Base-by-base conservation (phyloP, 768 basidiomycete species). In the Tremella yokohamensis region DNA sequence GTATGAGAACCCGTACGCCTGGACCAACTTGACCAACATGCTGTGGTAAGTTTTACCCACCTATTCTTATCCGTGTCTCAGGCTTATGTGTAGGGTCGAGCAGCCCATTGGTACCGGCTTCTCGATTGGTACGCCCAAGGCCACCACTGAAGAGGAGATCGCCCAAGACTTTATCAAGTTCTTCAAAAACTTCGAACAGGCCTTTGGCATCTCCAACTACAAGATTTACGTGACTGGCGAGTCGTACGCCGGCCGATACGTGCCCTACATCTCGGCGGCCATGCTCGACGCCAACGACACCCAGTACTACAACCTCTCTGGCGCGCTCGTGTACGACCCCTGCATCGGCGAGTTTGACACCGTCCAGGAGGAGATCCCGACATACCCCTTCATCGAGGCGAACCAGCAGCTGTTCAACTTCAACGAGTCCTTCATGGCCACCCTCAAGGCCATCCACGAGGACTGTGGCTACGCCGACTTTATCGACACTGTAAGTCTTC, bases 151-250 rank as follows among this genome's bases (percentile, higher is more conserved):
- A 42, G 53, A 54, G 18, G 53, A 54, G 39, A 54, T 54, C 13
- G 53, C 53, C 38, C 39, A 54, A 25, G 53, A 54, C 24, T 54
- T 54, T 19, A 40, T 54, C 29, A 40, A 44, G 53, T 54, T n/a
- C 18, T 54, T 54, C 39, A 40, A 54, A 18, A 54, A 54, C 39
- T 54, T 54, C 53, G 16, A 54, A 22, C 3, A 12, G 20, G 22
- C 19, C 7, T 54, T 54, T 22, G n/a, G 22, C 11, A 40, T 54
- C 53, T 16, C 15, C 12, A 24, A 54, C 19, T 22, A 40, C 39
- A 40, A 54, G 38, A 54, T 42, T 38, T 44, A 40, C 29, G 40
- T 54, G 15, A 54, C 53, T 8, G 53, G 53, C 24, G 53, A 54
- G 34, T 40, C 38, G 20, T 54, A 54, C 24, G 53, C 53, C 20